Evolutionary conservation across 495 filamentous ascomycete genomes (phyloP).

Genomic region (Xanthoparmelia taractica): DNA sequence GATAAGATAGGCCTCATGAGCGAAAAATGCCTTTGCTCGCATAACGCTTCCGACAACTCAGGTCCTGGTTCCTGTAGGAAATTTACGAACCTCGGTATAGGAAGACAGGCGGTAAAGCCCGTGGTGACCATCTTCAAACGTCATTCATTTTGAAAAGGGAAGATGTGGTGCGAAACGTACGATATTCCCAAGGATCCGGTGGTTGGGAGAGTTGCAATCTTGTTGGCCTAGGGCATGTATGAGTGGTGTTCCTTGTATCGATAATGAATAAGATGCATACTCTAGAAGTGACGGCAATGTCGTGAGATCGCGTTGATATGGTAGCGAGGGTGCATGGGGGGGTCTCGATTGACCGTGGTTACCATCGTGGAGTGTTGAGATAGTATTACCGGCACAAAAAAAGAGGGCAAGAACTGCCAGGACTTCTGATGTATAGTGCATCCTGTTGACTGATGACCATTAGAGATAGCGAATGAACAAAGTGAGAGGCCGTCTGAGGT

Average conservation of each 20-base stretch:
- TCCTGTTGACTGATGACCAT: not conserved
- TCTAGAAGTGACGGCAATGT: not conserved
- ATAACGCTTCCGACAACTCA: too few species aligned
- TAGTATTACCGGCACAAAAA: not conserved
- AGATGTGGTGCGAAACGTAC: not conserved
- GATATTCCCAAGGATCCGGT: not conserved
- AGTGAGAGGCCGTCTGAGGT: not conserved
- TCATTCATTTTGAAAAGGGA: not conserved
- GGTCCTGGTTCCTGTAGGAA: too few species aligned
- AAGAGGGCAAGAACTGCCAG: not conserved
- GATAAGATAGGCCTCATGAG: too few species aligned
- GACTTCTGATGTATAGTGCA: not conserved
- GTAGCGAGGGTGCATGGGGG: not conserved
- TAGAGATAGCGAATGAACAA: not conserved
- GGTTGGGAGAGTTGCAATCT: not conserved
- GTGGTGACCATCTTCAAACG: not conserved
- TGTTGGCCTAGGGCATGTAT: not conserved
- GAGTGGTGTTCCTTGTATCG: not conserved
- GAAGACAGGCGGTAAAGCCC: not conserved
- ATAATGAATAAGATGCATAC: not conserved
- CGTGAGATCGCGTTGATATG: not conserved
- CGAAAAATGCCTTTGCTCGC: too few species aligned
- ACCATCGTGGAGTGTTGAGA: not conserved
- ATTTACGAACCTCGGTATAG: too few species aligned
- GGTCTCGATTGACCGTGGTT: not conserved